A percentile compares a stretch with the other conserved stretches of the same genome.
Evolutionary conservation across 495 filamentous ascomycete species (phyloP).

Genomic region (Amphirosellinia nigrospora): DNA sequence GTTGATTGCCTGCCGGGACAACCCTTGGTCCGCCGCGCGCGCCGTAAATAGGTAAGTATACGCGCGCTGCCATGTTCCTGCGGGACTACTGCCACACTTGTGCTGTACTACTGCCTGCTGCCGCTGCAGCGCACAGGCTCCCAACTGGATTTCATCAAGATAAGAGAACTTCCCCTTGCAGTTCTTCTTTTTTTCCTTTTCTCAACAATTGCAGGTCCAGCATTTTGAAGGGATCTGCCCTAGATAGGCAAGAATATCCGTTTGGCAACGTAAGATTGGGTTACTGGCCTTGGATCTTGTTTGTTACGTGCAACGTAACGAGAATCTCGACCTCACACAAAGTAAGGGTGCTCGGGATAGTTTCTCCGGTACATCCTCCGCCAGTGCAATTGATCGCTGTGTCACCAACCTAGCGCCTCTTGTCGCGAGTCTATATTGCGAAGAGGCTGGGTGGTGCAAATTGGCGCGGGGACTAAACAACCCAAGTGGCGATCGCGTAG

Average conservation of each 20-base stretch:
- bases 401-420: neutral
- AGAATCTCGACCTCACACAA: neutral
- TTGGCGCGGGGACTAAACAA: neutral
- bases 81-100: neutral
- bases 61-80: neutral
- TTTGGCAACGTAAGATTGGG: neutral
- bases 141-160: neutral
- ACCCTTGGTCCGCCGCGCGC: neutral
- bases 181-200: neutral
- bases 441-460: neutral
- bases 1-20: slow-evolving; percentile 1
- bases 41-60: neutral
- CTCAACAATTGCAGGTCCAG: neutral
- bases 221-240: neutral
- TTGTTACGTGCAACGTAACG: slow-evolving; percentile 4
- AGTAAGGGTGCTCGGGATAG: neutral
- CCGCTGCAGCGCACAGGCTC: slow-evolving; percentile 18
- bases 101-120: slow-evolving; percentile 1
- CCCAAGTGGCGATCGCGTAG: neutral
- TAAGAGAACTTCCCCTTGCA: neutral
- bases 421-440: neutral
- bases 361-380: neutral
- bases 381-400: neutral
- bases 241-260: slow-evolving; percentile 8
- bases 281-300: neutral